Evolutionary conservation across 164 flowering plant genomes (phyloP).

Genomic region (Magnolia kwangsiensis): DNA sequence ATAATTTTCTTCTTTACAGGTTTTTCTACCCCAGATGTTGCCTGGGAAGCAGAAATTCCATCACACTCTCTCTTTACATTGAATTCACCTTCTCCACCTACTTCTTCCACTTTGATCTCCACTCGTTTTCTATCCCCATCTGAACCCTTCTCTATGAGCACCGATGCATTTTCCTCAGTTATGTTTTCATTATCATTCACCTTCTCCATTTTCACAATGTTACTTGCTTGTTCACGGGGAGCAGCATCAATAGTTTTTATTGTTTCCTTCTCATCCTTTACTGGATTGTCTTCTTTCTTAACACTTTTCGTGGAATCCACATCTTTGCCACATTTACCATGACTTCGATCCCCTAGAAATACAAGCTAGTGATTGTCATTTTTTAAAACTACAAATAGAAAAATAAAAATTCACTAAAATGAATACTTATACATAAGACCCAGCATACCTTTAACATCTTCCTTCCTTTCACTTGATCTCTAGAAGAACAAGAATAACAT

Average conservation of each 20-base stretch:
- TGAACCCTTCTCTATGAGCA: conserved; percentile 15
- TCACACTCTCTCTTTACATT: conserved; percentile 30
- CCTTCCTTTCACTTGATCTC: conserved; percentile 52
- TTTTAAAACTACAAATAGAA: not conserved
- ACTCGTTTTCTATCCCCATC: conserved; percentile 20
- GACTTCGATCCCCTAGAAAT: conserved; percentile 21
- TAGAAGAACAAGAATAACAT: conserved; percentile 19
- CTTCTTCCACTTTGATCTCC: conserved; percentile 19
- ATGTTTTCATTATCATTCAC: conserved; percentile 12
- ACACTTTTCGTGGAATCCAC: conserved; percentile 25
- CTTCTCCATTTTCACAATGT: conserved; percentile 25
- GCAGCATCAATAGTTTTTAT: conserved; percentile 24
- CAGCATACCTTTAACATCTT: conserved; percentile 42
- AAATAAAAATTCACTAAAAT: not conserved
- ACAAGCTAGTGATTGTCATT: not conserved
- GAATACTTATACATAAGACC: not conserved
- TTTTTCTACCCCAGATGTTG: conserved; percentile 26
- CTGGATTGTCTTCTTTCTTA: conserved; percentile 20
- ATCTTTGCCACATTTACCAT: conserved; percentile 23
- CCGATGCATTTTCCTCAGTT: conserved; percentile 12
- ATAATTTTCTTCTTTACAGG: conserved; percentile 64
- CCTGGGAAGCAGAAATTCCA: conserved; percentile 27
- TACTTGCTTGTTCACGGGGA: conserved; percentile 23
- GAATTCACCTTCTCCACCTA: conserved; percentile 17
- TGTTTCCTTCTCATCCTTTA: conserved; percentile 17